Evolutionary conservation across 108 stramenopile species (phyloP).

Genomic region (Stephanodiscus triporus): DNA sequence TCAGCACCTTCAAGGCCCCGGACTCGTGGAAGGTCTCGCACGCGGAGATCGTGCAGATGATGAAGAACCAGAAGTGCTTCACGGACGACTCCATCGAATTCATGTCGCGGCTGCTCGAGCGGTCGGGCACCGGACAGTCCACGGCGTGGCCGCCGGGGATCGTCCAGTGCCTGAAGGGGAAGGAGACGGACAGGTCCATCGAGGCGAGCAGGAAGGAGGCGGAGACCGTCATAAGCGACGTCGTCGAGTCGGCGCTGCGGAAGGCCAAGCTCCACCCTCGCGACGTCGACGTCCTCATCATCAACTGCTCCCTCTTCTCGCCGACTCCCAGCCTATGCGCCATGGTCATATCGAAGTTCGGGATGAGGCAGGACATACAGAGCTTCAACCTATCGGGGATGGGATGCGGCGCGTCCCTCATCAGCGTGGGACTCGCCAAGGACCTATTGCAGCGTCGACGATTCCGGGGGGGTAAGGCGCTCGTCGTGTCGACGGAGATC

Average conservation of each 20-base stretch:
- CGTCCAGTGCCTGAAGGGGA: conserved; percentile 68
- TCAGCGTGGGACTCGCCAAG: conserved; percentile 93
- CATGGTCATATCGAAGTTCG: conserved; percentile 94
- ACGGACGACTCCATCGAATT: conserved; percentile 87
- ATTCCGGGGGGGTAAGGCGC: conserved; percentile 77
- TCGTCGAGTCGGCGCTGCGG: conserved; percentile 88
- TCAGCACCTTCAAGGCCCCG: conserved; percentile 95
- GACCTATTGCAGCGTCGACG: conserved; percentile 67
- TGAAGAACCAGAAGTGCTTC: conserved; percentile 91
- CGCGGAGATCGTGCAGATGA: conserved; percentile 90
- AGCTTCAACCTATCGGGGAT: conserved; percentile 96
- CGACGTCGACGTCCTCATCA: conserved; percentile 95
- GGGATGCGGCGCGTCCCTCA: conserved; percentile 97
- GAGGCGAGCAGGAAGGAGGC: conserved; percentile 92
- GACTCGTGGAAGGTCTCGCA: conserved; percentile 90
- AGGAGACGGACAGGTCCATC: conserved; percentile 84
- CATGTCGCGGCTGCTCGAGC: conserved; percentile 88
- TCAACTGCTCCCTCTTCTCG: conserved; percentile 98
- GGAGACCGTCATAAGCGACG: conserved; percentile 92
- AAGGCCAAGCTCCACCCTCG: conserved; percentile 88
- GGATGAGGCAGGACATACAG: conserved; percentile 86
- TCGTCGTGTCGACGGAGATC: conserved; percentile 96
- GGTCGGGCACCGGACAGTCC: conserved; percentile 91
- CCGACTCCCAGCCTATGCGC: conserved; percentile 98
- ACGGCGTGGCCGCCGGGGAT: conserved; percentile 99